A percentile compares a stretch with the other conserved stretches of the same genome.
Evolutionary conservation across 1,284 basidiomycete genomes (phyloP).

Genomic region (Moesziomyces aphidis): DNA sequence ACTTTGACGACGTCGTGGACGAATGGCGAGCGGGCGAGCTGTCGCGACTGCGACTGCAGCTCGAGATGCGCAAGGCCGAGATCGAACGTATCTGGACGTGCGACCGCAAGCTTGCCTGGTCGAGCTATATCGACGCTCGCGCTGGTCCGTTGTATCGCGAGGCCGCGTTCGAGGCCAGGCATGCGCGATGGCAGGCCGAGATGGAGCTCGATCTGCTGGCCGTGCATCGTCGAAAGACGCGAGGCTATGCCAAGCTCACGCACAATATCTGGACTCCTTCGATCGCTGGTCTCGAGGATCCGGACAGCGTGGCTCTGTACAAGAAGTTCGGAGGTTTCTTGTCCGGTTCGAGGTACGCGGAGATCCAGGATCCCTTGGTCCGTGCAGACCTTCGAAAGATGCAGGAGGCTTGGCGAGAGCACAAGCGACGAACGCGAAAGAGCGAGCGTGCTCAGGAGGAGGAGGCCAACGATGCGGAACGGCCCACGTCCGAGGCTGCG

Average conservation of each 20-base stretch:
- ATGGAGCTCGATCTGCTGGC: conserved; percentile 39
- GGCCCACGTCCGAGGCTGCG: neutral
- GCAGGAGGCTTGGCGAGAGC: conserved; percentile 18
- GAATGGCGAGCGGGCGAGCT: conserved; percentile 43
- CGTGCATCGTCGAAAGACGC: conserved; percentile 30
- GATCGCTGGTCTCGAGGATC: neutral
- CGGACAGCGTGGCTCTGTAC: conserved; percentile 17
- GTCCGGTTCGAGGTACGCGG: conserved; percentile 13
- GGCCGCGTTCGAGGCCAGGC: conserved; percentile 13
- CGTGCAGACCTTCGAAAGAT: conserved; percentile 32
- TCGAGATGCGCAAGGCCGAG: conserved; percentile 42
- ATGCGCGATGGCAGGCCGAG: conserved; percentile 35
- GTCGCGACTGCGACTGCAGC: conserved; percentile 29
- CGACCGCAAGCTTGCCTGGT: conserved; percentile 46
- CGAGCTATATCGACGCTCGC: conserved; percentile 24
- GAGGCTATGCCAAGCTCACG: conserved; percentile 20
- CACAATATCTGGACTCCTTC: conserved; percentile 17
- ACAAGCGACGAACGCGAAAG: neutral
- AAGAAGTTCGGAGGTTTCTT: conserved; percentile 25
- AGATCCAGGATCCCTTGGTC: conserved; percentile 24
- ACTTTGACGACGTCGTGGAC: conserved; percentile 42
- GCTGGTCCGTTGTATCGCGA: conserved; percentile 28
- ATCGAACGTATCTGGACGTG: conserved; percentile 42
- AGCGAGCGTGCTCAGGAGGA: neutral
- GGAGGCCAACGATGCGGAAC: neutral